A percentile compares a stretch with the other conserved stretches of the same genome.
Conservation (phyloP, 2,329 filamentous ascomycete genomes). For the Corynespora cassiicola region DNA sequence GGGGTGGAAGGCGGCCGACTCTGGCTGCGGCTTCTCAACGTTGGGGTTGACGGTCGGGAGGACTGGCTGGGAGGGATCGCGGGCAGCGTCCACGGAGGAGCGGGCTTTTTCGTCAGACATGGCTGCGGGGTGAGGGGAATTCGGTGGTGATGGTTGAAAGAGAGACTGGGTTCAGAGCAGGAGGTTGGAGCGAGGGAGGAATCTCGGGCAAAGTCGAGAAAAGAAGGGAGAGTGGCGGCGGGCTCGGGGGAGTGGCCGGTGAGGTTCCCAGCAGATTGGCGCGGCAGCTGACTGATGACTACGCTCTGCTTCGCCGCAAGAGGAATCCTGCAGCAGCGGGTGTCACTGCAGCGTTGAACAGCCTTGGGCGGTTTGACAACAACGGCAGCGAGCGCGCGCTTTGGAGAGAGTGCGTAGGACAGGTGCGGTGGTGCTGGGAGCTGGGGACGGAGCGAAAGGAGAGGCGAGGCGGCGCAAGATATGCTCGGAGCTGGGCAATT, state of each 20-base stretch:
- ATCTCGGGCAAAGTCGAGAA: slow-evolving; percentile 4
- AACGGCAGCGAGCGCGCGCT: slow-evolving; percentile 26
- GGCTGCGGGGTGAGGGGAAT: slow-evolving; percentile 29
- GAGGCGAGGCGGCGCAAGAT: slow-evolving; percentile 24
- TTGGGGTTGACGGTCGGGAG: slow-evolving; percentile 83
- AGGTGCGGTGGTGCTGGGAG: slow-evolving; percentile 11
- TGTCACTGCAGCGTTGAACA: slow-evolving; percentile 32
- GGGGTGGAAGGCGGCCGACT: slow-evolving; percentile 71
- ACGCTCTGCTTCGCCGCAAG: slow-evolving; percentile 23
- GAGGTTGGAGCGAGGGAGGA: slow-evolving; percentile 13
- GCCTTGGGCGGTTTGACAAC: too few species aligned
- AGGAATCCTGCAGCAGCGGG: slow-evolving; percentile 30
- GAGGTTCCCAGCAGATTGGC: slow-evolving; percentile 21
- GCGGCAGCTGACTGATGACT: slow-evolving; percentile 29
- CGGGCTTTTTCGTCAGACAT: slow-evolving; percentile 82
- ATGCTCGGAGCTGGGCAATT: slow-evolving; percentile 31
- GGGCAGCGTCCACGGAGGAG: slow-evolving; percentile 77
- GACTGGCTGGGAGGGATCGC: slow-evolving; percentile 66
- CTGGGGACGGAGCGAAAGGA: slow-evolving; percentile 29
- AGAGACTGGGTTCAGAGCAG: slow-evolving; percentile 23
- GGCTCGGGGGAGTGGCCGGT: slow-evolving; percentile 19
- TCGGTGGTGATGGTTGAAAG: slow-evolving; percentile 27
- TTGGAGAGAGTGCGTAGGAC: slow-evolving; percentile 12
- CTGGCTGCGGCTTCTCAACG: slow-evolving; percentile 72
- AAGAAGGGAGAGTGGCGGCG: slow-evolving; percentile 15